Evolutionary conservation across 106 monocot genomes (phyloP), one percentile per base, ranked within the genome.

Genomic region (Vanilla planifolia): DNA sequence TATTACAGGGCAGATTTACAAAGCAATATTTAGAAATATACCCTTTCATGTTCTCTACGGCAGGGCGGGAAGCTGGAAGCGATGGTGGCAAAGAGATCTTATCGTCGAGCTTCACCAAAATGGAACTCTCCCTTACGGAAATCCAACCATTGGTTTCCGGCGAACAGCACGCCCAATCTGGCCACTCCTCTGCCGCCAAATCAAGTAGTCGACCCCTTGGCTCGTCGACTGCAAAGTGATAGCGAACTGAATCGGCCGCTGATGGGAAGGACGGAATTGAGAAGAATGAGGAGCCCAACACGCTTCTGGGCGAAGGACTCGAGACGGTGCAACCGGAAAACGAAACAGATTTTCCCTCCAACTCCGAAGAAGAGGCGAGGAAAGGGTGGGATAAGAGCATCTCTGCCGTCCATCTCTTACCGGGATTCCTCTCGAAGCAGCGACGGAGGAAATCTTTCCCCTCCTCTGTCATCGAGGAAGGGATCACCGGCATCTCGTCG

Each of bases 381-480:
- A 70, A 76, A 1, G 79, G 70, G 41, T 80, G 79, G 3, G 44
- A 16, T 35, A 70, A 36, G 0, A 80, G 70, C 74, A 74, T 70
- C 40, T 70, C 70, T 0, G 70, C 79, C 16, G 70, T 70, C 79
- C 74, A 71, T 35, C 79, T 65, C 45, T 35, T 42, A 11, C 15
- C 33, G 6, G 74, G 74, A 14, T 74, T 61, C 42, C 34, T 60
- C 4, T 57, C 47, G 6, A 80, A 57, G 42, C 79, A 74, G 16
- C 41, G 55, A 9, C 33, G 37, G 47, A 75, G 35, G 47, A 80
- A 80, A 39, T 80, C 80, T 65, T 62, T 74, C 26, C 74, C 73
- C 33, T 61, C 32, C 4, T 48, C 74, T 8, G 74, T 71, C 47
- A 80, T 21, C 22, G 9, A 59, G 22, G 41, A 26, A 1, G 75